A percentile compares a stretch with the other conserved stretches of the same genome.
phyloP scores from a whole-genome alignment of 2,329 filamentous ascomycete genomes.

The Zymoseptoria passerinii region DNA sequence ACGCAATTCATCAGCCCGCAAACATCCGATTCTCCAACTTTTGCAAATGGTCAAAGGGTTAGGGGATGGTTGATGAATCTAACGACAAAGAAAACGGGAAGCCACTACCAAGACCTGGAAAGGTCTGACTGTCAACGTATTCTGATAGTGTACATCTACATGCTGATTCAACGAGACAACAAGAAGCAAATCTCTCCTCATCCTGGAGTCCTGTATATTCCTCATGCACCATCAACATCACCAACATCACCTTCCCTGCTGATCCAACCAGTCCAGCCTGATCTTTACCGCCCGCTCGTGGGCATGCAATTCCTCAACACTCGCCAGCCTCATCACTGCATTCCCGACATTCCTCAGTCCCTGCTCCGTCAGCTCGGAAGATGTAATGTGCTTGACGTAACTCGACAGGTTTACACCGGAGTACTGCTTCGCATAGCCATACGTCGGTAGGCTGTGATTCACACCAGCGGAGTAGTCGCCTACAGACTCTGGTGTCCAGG shows the following conservation, averaged over 20 bases:
- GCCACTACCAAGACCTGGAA: background rate
- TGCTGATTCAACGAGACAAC: background rate
- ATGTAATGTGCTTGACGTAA: conserved; percentile 97
- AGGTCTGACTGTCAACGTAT: background rate
- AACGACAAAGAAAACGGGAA: background rate
- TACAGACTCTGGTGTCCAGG: conserved; percentile 96
- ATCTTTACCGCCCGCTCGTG: conserved; percentile 70
- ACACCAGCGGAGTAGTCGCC: conserved; percentile 97
- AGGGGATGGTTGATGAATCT: too few relatives aligned
- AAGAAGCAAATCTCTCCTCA: background rate
- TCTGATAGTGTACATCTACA: background rate
- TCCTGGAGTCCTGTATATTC: background rate
- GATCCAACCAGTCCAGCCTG: conserved; percentile 39
- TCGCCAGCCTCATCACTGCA: conserved; percentile 90
- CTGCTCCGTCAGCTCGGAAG: conserved; percentile 77
- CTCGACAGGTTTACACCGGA: conserved; percentile 93
- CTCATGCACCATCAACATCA: background rate
- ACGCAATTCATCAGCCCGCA: too few relatives aligned
- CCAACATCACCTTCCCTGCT: conserved; percentile 3
- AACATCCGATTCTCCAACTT: too few relatives aligned
- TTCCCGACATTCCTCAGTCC: conserved; percentile 76
- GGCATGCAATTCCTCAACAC: conserved; percentile 89
- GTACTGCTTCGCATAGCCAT: conserved; percentile 97
- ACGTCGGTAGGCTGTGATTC: conserved; percentile 93
- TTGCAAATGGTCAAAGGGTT: too few relatives aligned